phyloP scores from a whole-genome alignment of 2,329 filamentous ascomycete species.

The Verticillium klebahnii region DNA sequence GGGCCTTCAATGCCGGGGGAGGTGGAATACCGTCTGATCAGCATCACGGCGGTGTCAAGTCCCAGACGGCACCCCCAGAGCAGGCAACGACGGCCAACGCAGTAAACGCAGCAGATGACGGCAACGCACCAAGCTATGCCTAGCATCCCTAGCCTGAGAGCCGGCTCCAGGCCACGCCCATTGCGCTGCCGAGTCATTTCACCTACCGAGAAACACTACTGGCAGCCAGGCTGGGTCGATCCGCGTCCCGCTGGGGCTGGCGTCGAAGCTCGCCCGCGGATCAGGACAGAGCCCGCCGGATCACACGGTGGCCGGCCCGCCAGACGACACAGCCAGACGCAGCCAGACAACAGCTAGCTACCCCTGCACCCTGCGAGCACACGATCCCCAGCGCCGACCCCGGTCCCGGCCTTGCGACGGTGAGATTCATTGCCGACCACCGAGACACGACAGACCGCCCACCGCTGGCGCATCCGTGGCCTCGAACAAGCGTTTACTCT shows the following conservation, averaged over 20 bases:
- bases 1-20: too few relatives aligned
- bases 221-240: not conserved
- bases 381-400: not conserved
- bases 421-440: not conserved
- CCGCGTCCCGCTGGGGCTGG: not conserved
- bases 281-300: not conserved
- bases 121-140: too few relatives aligned
- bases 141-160: too few relatives aligned
- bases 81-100: too few relatives aligned
- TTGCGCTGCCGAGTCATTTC: not conserved
- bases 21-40: too few relatives aligned
- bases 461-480: not conserved
- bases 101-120: too few relatives aligned
- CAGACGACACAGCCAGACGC: not conserved
- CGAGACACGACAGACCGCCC: not conserved
- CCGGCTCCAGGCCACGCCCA: not conserved
- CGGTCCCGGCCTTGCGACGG: not conserved
- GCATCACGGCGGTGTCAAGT: too few relatives aligned
- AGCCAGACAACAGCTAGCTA: not conserved
- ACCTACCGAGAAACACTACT: not conserved
- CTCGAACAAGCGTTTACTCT: not conserved
- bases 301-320: not conserved
- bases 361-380: not conserved
- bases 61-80: too few relatives aligned
- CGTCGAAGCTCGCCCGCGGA: not conserved